These are phyloP conservation scores for Apiotrichum domesticum DNA, from an alignment of 1,284 basidiomycete genomes.

Conservation along the genomic window DNA sequence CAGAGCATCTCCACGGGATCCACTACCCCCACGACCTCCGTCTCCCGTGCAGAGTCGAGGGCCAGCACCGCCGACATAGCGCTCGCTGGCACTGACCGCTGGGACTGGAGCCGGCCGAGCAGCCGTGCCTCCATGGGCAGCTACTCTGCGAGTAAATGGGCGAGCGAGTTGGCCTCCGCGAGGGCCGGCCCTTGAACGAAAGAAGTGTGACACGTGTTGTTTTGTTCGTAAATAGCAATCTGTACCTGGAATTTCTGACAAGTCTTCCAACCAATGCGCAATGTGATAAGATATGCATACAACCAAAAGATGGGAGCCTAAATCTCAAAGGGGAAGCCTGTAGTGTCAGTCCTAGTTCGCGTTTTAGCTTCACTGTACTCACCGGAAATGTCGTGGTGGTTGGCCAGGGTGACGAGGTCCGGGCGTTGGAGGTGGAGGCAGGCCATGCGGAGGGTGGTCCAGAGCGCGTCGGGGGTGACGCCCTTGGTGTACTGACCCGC, in stretches of 20 bases:
- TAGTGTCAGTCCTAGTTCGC: no score
- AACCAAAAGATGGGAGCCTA: neutral
- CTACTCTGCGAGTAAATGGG: neutral
- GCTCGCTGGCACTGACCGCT: slow-evolving; percentile 3
- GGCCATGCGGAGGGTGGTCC: slow-evolving; percentile 75
- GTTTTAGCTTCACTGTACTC: no score
- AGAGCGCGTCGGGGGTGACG: slow-evolving; percentile 67
- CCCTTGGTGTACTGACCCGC: slow-evolving; percentile 51
- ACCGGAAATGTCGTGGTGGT: slow-evolving; percentile 14
- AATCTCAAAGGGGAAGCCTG: neutral
- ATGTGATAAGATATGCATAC: neutral
- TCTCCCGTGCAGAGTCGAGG: neutral
- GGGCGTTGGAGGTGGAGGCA: slow-evolving; percentile 55
- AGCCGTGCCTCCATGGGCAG: neutral
- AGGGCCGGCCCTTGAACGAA: no score
- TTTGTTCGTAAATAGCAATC: no score
- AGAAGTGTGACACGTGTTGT: no score
- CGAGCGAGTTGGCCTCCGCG: no score
- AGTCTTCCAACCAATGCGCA: no score
- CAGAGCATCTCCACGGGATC: no score
- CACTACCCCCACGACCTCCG: no score
- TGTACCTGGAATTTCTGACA: no score
- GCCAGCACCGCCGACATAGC: neutral
- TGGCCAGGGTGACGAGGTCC: slow-evolving; percentile 15
- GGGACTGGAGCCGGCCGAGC: slow-evolving; percentile 2